Percentiles rank a stretch among this genome's conserved stretches.
Evolutionary conservation across 176 grass and related monocot genomes (phyloP).

Genomic region (Triticum turgidum): DNA sequence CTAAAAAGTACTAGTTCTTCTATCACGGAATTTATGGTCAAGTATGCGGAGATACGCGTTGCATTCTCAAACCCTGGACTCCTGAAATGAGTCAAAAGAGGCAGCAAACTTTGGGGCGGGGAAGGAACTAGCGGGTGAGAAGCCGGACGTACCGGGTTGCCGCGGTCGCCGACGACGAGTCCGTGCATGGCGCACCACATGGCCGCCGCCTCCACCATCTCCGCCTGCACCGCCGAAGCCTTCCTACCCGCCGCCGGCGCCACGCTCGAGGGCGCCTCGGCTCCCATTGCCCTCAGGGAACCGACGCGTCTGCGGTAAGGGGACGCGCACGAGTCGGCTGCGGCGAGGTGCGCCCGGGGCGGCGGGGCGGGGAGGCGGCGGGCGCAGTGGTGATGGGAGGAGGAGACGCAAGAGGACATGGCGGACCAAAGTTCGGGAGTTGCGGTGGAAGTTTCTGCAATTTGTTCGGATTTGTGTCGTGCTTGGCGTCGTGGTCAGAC

Average conservation of each 20-base stretch:
- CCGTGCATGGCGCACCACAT: constrained; percentile 66
- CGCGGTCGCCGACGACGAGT: constrained; percentile 68
- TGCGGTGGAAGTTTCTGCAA: not conserved
- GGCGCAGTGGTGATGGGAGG: not conserved
- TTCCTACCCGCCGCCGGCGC: not conserved
- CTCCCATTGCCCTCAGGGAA: not conserved
- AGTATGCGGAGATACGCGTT: not conserved
- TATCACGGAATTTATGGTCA: not conserved
- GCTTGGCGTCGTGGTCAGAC: not conserved
- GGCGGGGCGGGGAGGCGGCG: not conserved
- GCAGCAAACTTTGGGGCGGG: not conserved
- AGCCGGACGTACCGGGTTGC: constrained; percentile 35
- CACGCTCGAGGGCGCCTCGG: constrained; percentile 3
- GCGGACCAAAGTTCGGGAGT: not conserved
- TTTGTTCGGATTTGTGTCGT: not conserved
- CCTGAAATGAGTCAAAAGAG: not conserved
- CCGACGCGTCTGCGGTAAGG: not conserved
- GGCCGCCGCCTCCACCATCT: constrained; percentile 50
- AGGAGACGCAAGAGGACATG: constrained; percentile 30
- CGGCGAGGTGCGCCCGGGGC: not conserved
- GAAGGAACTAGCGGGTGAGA: not conserved
- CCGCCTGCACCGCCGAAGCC: constrained; percentile 15
- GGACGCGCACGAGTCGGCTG: not conserved
- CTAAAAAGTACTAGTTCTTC: not conserved
- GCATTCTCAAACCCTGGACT: not conserved